These are phyloP conservation scores for Populus deltoides DNA, from an alignment of 345 rosid genomes.

Conservation along the genomic window DNA sequence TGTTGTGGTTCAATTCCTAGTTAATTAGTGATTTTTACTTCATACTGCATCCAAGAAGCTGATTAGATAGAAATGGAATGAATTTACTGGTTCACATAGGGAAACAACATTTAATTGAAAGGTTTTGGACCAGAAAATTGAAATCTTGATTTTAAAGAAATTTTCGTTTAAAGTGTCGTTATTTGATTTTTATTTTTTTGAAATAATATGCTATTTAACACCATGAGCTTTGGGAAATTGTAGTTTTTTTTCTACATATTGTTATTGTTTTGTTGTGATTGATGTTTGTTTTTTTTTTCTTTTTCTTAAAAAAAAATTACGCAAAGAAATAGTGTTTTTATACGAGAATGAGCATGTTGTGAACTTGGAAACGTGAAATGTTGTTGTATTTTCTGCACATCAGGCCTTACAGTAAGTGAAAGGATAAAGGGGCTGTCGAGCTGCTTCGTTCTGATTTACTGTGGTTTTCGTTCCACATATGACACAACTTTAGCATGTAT, in stretches of 20 bases:
- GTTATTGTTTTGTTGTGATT: neutral
- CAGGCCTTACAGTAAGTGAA: neutral
- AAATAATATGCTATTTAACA: neutral
- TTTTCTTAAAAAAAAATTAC: neutral
- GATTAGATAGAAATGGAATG: neutral
- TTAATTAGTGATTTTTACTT: too few species aligned
- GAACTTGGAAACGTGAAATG: neutral
- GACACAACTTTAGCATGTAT: constrained; percentile 16
- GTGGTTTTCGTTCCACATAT: constrained; percentile 2
- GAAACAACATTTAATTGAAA: neutral
- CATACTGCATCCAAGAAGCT: neutral
- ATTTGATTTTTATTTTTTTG: neutral
- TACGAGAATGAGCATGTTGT: neutral
- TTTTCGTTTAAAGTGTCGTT: too few species aligned
- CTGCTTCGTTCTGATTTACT: constrained; percentile 7
- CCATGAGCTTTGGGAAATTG: neutral
- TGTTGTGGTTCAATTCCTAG: neutral
- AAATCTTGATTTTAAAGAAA: neutral
- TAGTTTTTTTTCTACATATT: neutral
- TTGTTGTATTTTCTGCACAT: neutral
- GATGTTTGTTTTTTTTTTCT: neutral
- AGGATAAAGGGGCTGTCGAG: constrained; percentile 7
- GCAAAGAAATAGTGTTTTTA: neutral
- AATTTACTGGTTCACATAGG: neutral
- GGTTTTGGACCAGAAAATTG: neutral